phyloP scores from a whole-genome alignment of 768 basidiomycete genomes.

The Pleurotus citrinopileatus region DNA sequence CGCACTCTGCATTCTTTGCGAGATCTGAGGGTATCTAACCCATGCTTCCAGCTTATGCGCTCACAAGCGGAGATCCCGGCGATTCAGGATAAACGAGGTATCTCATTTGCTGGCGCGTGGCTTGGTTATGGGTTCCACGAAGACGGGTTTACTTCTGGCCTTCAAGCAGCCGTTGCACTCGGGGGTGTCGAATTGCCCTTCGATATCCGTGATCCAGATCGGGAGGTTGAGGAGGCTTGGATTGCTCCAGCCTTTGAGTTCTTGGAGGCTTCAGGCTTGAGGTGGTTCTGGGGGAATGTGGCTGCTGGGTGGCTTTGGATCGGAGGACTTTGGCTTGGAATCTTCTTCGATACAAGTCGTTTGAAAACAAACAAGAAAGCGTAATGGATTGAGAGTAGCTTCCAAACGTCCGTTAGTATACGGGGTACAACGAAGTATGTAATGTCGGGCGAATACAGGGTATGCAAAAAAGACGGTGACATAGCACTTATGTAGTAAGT shows the following conservation, averaged over 20 bases:
- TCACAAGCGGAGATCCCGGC: slow-evolving; percentile 49
- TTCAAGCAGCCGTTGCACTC: slow-evolving; percentile 28
- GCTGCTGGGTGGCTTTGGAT: slow-evolving; percentile 17
- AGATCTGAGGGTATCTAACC: neutral
- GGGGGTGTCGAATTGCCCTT: slow-evolving; percentile 36
- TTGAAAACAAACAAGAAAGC: neutral
- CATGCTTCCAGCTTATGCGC: slow-evolving; percentile 40
- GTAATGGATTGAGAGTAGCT: neutral
- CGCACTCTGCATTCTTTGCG: slow-evolving; percentile 9
- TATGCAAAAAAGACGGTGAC: neutral
- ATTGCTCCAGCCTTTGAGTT: slow-evolving; percentile 35
- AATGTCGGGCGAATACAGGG: too few relatives aligned
- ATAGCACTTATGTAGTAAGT: neutral
- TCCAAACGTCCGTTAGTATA: too few relatives aligned
- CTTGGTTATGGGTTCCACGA: slow-evolving; percentile 81
- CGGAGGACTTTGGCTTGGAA: neutral
- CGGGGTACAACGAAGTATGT: too few relatives aligned
- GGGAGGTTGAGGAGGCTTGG: slow-evolving; percentile 16
- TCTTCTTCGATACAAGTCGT: slow-evolving; percentile 1
- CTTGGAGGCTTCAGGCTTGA: slow-evolving; percentile 32
- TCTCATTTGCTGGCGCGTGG: slow-evolving; percentile 72
- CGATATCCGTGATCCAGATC: slow-evolving; percentile 37
- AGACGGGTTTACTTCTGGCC: slow-evolving; percentile 62
- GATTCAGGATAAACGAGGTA: slow-evolving; percentile 62
- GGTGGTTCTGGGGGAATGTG: slow-evolving; percentile 26